Evolutionary conservation across 257 asterid genomes (phyloP).

Genomic region (Solanum verrucosum): DNA sequence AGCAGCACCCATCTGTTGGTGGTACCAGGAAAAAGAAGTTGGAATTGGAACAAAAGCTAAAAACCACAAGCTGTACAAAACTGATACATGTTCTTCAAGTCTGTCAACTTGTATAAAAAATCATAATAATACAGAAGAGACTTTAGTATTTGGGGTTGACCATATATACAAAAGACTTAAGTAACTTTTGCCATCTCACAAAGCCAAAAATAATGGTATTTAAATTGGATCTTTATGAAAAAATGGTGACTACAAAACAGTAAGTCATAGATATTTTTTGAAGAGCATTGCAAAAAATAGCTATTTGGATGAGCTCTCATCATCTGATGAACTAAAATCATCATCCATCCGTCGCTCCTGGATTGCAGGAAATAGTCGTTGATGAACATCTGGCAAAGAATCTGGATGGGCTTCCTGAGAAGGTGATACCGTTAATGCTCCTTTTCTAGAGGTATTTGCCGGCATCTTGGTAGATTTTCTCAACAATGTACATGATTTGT

Average conservation of each 20-base stretch:
- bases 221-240: not conserved
- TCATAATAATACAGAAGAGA: not conserved
- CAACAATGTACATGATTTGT: constrained; percentile 51
- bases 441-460: constrained; percentile 27
- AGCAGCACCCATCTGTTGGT: not conserved
- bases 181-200: not conserved
- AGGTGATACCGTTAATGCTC: constrained; percentile 23
- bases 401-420: constrained; percentile 40
- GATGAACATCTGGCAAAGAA: constrained; percentile 30
- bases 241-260: not conserved
- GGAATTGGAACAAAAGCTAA: not conserved
- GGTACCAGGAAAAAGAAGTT: not conserved
- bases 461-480: constrained; percentile 28
- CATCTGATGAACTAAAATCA: constrained; percentile 62
- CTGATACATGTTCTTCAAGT: not conserved
- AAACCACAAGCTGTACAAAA: not conserved
- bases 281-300: not conserved
- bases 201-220: not conserved
- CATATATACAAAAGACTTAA: not conserved
- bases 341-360: constrained; percentile 42
- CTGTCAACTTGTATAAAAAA: not conserved
- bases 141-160: not conserved
- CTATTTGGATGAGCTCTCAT: constrained; percentile 24
- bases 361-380: constrained; percentile 62
- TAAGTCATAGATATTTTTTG: not conserved